Base-by-base conservation (phyloP, 176 grass and related monocot species). In the bread wheat (Triticum aestivum) region DNA sequence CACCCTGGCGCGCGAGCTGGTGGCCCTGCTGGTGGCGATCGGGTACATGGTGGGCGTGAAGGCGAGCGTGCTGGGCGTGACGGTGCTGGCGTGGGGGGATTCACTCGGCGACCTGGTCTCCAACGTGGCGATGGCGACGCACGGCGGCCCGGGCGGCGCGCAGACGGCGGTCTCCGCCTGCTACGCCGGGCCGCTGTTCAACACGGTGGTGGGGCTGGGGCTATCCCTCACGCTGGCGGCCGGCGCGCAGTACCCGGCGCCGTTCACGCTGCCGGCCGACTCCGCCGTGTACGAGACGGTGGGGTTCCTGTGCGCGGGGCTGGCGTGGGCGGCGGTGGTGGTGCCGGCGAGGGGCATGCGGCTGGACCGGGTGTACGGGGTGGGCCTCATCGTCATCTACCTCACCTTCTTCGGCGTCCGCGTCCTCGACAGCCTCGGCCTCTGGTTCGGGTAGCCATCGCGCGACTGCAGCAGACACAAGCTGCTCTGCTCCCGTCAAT, bases 41-140 rank as follows among this genome's bases (percentile, higher is more conserved):
- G 95, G 95, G 6, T 93, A 91, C 89, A 73, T 98, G 38, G 71
- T 87, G 0, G 95, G 93, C 6, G 65, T 98, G 49, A 91, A 87
- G 75, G 75, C 95, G 13, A 79, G 89, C 63, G 90, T 98, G 42
- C 83, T 98, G 45, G 95, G 93, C 47, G 73, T 98, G 37, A 98
- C 95, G 32, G 92, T 98, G 78, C 80, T 98, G 30, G 95, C 95
- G 45, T 98, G 95, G 95, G 95, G 95, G 0, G 92, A 98, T 84
- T 98, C 95, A 0, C 90, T 95, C 1, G 95, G 95, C n/a, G 93
- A 98, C 82, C 84, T 98, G 3, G 92, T 95, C 0, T 92, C 95
- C 0, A 91, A 98, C 76, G 89, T 98, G 14, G 89, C 91, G 0
- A 98, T 98, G 89, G 91, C 95, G 8, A 61, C 67, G 71, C 94